Evolutionary conservation across 306 rosid species (phyloP).

Genomic region (Hippophae gyantsensis): DNA sequence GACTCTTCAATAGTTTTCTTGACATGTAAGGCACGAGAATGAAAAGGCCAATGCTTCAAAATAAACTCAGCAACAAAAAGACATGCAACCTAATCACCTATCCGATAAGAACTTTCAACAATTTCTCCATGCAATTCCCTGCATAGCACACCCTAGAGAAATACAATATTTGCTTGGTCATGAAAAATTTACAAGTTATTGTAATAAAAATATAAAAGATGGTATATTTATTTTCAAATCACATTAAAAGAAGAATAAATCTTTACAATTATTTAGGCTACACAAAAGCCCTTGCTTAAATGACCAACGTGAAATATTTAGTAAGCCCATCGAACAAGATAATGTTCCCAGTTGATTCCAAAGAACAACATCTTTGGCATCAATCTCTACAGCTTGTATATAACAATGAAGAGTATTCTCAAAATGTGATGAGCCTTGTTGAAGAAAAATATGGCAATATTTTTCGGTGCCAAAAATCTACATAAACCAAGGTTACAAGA

Average conservation of each 20-base stretch:
- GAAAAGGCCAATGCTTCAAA: slow-evolving; percentile 98
- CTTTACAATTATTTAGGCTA: slow-evolving; percentile 95
- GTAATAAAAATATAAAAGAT: not conserved
- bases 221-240: not conserved
- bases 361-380: slow-evolving; percentile 83
- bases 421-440: slow-evolving; percentile 68
- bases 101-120: slow-evolving; percentile 96
- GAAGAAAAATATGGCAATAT: slow-evolving; percentile 86
- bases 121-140: slow-evolving; percentile 99
- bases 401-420: slow-evolving; percentile 77
- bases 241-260: slow-evolving; percentile 11
- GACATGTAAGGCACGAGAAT: slow-evolving; percentile 82
- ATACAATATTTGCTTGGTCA: slow-evolving; percentile 11
- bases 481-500: slow-evolving; percentile 16
- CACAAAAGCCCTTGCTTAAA: slow-evolving; percentile 93
- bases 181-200: slow-evolving; percentile 13
- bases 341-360: slow-evolving; percentile 96
- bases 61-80: slow-evolving; percentile 82
- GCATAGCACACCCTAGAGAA: slow-evolving; percentile 13
- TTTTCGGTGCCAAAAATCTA: slow-evolving; percentile 92
- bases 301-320: slow-evolving; percentile 95
- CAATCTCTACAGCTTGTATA: slow-evolving; percentile 97
- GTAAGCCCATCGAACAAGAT: slow-evolving; percentile 77
- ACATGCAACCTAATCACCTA: slow-evolving; percentile 96
- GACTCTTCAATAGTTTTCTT: slow-evolving; percentile 72